These are phyloP conservation scores for Cantharellus cinnabarinus DNA, from an alignment of 768 basidiomycete species.

Conservation along the genomic window DNA sequence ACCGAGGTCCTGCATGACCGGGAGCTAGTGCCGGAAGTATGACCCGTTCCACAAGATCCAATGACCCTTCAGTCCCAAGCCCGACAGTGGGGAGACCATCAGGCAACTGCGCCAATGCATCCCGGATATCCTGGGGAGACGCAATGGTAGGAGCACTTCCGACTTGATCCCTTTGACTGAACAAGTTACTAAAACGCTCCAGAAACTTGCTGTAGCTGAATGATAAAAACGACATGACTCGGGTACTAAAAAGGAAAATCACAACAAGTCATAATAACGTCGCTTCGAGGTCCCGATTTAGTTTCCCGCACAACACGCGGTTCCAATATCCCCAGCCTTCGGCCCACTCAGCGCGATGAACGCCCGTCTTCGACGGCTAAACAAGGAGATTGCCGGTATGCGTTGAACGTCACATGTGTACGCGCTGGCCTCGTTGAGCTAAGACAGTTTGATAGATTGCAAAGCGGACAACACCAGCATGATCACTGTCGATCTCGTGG, in stretches of 20 bases:
- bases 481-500: constrained; percentile 71
- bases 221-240: no score
- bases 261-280: background rate
- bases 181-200: background rate
- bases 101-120: constrained; percentile 13
- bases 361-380: constrained; percentile 72
- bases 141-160: background rate
- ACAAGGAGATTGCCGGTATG: constrained; percentile 77
- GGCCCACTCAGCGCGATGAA: constrained; percentile 39
- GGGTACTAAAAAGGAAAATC: no score
- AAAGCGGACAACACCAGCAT: constrained; percentile 85
- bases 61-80: constrained; percentile 14
- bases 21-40: constrained; percentile 17
- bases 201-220: no score
- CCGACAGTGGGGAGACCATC: constrained; percentile 14
- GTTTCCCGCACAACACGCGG: background rate
- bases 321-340: background rate
- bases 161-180: background rate
- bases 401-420: background rate
- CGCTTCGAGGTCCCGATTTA: background rate
- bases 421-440: background rate
- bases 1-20: constrained; percentile 20
- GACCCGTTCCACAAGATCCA: constrained; percentile 13
- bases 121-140: constrained; percentile 6
- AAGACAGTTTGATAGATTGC: constrained; percentile 41